Base-by-base conservation (phyloP, 306 rosid species). In the Pterocarpus macrocarpus region DNA sequence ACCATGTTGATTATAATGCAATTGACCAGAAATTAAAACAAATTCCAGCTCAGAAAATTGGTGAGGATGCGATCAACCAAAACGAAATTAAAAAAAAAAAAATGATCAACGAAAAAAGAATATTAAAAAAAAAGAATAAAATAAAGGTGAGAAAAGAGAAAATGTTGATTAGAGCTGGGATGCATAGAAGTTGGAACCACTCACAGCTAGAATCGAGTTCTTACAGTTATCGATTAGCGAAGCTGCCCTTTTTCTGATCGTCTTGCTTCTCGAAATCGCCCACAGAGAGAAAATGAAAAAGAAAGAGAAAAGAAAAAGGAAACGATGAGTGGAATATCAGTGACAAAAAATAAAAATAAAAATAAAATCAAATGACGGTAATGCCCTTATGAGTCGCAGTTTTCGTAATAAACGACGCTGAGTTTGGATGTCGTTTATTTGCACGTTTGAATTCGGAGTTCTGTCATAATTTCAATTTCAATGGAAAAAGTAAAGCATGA, bases 191-290 rank as follows among this genome's bases (percentile, higher is more conserved):
- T 12, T 22, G 30, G 0, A 43, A 80, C 47, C 44, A 86, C 93
- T 82, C 72, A 92, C 93, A 61, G 73, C 69, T 44, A 67, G 58
- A 71, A 80, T 80, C 59, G 63, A 32, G 80, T 70, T 17, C 78
- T 85, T 36, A 74, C 28, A 59, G 69, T 39, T 17, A 35, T 66
- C 68, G 78, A 78, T 55, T 81, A 33, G 64, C 67, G 76, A 70
- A 52, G 80, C 45, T 64, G 43, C 68, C 7, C 11, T 15, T 71
- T 76, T 81, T 79, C 47, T 55, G 73, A 76, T 68, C 30, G 38
- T 44, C 58, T 22, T 12, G 34, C 35, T 28, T 85, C 71, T 76
- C 67, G 73, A 69, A 58, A 73, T 66, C 73, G 50, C 30, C n/a
- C 79, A 28, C 39, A 39, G 70, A 75, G 36, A 41, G 32, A 82